phyloP scores from a whole-genome alignment of 805 yeast species.

The Kuraishia cidri region DNA sequence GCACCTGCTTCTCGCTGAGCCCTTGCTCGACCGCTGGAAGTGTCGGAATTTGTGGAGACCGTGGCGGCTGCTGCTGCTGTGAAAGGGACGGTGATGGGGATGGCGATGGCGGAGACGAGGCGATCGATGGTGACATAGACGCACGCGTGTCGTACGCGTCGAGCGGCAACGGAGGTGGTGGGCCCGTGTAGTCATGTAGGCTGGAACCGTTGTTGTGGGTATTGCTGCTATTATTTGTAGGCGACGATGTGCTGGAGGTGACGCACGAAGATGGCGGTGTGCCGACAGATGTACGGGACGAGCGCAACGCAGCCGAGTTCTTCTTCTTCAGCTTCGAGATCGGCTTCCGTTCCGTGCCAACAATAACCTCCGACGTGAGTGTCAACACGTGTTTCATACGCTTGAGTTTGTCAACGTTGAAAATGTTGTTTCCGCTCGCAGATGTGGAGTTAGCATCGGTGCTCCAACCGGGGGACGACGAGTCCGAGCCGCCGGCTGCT shows the following conservation, averaged over 20 bases:
- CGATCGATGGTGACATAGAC: neutral
- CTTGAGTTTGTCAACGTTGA: slow-evolving; percentile 76
- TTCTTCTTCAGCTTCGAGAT: neutral
- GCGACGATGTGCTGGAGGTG: too few relatives aligned
- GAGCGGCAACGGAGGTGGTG: neutral
- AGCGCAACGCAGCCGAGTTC: neutral
- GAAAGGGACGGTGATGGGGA: too few relatives aligned
- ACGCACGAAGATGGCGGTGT: neutral
- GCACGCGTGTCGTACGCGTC: neutral
- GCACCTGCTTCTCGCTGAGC: slow-evolving; percentile 50
- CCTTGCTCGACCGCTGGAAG: slow-evolving; percentile 5
- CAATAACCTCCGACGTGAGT: slow-evolving; percentile 68
- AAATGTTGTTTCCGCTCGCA: slow-evolving; percentile 23
- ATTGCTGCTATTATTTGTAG: too few relatives aligned
- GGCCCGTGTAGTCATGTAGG: neutral
- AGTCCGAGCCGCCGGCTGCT: neutral
- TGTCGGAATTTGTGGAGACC: slow-evolving; percentile 2
- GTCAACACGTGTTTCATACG: slow-evolving; percentile 71
- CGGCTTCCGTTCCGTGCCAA: slow-evolving; percentile 64
- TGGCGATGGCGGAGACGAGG: neutral
- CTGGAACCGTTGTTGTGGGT: too few relatives aligned
- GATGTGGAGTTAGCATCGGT: neutral
- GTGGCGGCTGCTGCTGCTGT: too few relatives aligned
- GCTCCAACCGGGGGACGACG: too few relatives aligned
- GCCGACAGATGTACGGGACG: slow-evolving; percentile 2